A percentile compares a stretch with the other conserved stretches of the same genome.
phyloP scores from a whole-genome alignment of 371 early-diverging fungal species.

The Dipsacomyces acuminosporus region DNA sequence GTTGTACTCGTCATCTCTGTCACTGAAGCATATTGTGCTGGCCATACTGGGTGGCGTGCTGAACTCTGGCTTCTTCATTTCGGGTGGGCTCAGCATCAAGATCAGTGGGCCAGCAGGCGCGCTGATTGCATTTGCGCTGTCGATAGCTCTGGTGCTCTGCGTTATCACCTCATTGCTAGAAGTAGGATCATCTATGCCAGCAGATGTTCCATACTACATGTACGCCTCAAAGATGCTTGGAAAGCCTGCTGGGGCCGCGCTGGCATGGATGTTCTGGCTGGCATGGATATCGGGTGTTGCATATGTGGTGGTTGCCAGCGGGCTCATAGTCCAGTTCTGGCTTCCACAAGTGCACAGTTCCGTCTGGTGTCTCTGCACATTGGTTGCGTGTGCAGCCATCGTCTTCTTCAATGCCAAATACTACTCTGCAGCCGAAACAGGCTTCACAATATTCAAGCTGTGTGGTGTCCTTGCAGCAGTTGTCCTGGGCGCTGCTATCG shows the following conservation, averaged over 20 bases:
- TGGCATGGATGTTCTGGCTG: conserved; percentile 73
- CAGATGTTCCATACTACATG: conserved; percentile 68
- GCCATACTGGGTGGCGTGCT: conserved; percentile 66
- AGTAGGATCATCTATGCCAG: conserved; percentile 73
- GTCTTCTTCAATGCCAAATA: conserved; percentile 18
- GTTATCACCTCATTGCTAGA: conserved; percentile 78
- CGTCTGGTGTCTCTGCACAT: conserved; percentile 51
- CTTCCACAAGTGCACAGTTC: conserved; percentile 54
- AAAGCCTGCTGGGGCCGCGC: conserved; percentile 67
- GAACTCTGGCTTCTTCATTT: conserved; percentile 76
- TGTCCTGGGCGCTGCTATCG: conserved; percentile 62
- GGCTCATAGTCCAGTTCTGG: conserved; percentile 73
- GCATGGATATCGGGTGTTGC: conserved; percentile 77
- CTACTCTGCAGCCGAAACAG: conserved; percentile 65
- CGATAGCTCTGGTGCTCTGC: conserved; percentile 67
- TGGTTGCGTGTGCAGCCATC: conserved; percentile 48
- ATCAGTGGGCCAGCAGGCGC: conserved; percentile 75
- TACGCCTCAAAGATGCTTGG: conserved; percentile 77
- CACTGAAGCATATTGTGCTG: conserved; percentile 51
- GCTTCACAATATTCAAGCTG: conserved; percentile 60
- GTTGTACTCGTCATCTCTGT: too few relatives aligned
- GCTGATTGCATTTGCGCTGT: conserved; percentile 61
- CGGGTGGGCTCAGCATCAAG: conserved; percentile 65
- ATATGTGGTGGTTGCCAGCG: conserved; percentile 69
- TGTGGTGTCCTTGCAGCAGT: conserved; percentile 59